Percentiles rank a stretch among this genome's conserved stretches.
These are phyloP conservation scores for Brasenia schreberi DNA, from an alignment of 164 flowering plant genomes.

Conservation along the genomic window DNA sequence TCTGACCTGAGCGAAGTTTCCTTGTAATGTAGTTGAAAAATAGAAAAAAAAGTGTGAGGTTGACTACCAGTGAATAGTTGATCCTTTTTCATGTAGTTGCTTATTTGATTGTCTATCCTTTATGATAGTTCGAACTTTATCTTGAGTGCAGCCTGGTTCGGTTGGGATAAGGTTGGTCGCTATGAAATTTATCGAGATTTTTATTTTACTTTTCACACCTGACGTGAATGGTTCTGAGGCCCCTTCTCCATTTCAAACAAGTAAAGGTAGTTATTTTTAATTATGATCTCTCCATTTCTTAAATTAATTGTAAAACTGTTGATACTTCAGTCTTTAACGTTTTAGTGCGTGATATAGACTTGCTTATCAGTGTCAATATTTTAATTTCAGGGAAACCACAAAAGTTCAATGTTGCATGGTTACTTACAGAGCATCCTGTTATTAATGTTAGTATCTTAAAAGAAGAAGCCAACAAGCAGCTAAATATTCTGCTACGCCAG, in stretches of 20 bases:
- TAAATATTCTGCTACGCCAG: constrained; percentile 44
- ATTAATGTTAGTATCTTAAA: constrained; percentile 41
- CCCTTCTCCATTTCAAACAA: constrained; percentile 1
- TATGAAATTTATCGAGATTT: constrained; percentile 76
- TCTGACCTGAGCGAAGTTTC: no score
- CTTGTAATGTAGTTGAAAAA: no score
- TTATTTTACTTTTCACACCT: constrained; percentile 46
- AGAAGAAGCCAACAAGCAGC: constrained; percentile 52
- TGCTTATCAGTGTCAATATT: neutral
- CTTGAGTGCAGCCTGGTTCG: constrained; percentile 47
- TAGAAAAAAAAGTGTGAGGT: no score
- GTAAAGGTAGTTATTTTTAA: constrained; percentile 41
- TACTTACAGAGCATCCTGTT: constrained; percentile 61
- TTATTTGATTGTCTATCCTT: no score
- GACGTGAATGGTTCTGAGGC: constrained; percentile 39
- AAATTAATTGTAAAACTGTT: neutral
- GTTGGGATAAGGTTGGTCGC: constrained; percentile 63
- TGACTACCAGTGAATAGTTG: no score
- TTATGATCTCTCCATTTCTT: constrained; percentile 2
- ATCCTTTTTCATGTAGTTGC: no score
- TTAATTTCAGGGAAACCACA: constrained; percentile 25
- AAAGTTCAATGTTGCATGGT: constrained; percentile 58
- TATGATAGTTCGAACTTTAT: no score
- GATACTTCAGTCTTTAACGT: no score
- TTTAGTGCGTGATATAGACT: no score